phyloP scores from a whole-genome alignment of 768 basidiomycete genomes.

The Lactifluus subvellereus region DNA sequence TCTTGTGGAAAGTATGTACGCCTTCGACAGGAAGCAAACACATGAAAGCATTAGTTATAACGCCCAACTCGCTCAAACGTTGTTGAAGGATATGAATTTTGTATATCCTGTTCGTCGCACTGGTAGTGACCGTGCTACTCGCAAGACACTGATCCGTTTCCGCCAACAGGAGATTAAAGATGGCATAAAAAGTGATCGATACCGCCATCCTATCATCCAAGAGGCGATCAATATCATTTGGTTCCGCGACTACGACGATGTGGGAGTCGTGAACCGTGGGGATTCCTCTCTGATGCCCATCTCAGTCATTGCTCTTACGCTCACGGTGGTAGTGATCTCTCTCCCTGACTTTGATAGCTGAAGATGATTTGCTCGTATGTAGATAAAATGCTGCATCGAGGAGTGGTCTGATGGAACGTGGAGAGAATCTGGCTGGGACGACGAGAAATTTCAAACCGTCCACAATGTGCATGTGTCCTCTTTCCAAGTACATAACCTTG shows the following conservation, averaged over 20 bases:
- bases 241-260: conserved; percentile 4
- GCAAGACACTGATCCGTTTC: background rate
- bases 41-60: background rate
- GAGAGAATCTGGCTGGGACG: background rate
- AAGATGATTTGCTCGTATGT: background rate
- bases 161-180: too few relatives aligned
- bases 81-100: background rate
- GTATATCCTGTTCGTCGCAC: background rate
- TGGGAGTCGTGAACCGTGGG: too few relatives aligned
- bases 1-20: background rate
- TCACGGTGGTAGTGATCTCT: background rate
- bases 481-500: background rate
- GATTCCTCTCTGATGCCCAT: background rate
- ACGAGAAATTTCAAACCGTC: background rate
- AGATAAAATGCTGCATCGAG: background rate
- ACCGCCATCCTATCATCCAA: conserved; percentile 9
- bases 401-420: background rate
- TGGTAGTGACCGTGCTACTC: background rate
- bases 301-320: background rate
- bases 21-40: background rate
- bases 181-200: background rate
- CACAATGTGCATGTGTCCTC: background rate
- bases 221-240: background rate
- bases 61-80: background rate
- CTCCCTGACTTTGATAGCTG: too few relatives aligned